A percentile compares a stretch with the other conserved stretches of the same genome.
phyloP scores from a whole-genome alignment of 2,329 filamentous ascomycete species.

The Beauveria sp. region DNA sequence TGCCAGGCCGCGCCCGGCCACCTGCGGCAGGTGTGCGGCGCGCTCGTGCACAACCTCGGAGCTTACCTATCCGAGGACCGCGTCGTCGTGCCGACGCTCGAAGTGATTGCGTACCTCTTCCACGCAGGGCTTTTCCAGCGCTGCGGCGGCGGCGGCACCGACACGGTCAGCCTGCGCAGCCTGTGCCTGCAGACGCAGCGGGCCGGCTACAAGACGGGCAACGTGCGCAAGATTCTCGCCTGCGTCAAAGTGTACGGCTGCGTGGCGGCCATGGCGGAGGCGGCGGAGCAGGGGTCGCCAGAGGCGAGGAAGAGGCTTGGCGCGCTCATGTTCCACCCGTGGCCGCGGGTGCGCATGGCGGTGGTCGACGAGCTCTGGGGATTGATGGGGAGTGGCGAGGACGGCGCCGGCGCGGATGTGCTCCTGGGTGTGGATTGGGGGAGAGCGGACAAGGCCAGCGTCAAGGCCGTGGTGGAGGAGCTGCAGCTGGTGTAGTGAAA shows the following conservation, averaged over 20 bases:
- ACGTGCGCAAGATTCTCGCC: slow-evolving; percentile 72
- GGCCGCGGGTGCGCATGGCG: slow-evolving; percentile 60
- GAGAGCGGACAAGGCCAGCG: slow-evolving; percentile 38
- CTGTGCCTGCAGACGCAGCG: slow-evolving; percentile 68
- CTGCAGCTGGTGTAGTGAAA: slow-evolving; percentile 30
- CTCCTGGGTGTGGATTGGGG: slow-evolving; percentile 52
- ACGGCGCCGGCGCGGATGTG: slow-evolving; percentile 21
- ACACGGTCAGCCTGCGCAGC: slow-evolving; percentile 30
- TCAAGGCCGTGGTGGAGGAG: slow-evolving; percentile 35
- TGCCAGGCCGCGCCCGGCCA: slow-evolving; percentile 34
- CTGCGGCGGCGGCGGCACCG: slow-evolving; percentile 20
- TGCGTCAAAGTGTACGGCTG: slow-evolving; percentile 73
- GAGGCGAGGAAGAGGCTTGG: slow-evolving; percentile 61
- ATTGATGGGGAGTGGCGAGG: slow-evolving; percentile 23
- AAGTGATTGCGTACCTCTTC: slow-evolving; percentile 70
- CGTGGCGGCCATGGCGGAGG: slow-evolving; percentile 38
- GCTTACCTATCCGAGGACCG: slow-evolving; percentile 55
- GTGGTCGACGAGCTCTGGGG: slow-evolving; percentile 56
- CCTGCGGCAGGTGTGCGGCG: slow-evolving; percentile 37
- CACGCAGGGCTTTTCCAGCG: slow-evolving; percentile 47
- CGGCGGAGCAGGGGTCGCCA: slow-evolving; percentile 28
- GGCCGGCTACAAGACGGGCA: slow-evolving; percentile 74
- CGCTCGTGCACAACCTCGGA: slow-evolving; percentile 48
- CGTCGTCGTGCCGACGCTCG: slow-evolving; percentile 65
- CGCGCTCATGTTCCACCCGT: slow-evolving; percentile 71